Conservation (phyloP, 768 basidiomycete genomes). For the Cystofilobasidium bisporidii region DNA sequence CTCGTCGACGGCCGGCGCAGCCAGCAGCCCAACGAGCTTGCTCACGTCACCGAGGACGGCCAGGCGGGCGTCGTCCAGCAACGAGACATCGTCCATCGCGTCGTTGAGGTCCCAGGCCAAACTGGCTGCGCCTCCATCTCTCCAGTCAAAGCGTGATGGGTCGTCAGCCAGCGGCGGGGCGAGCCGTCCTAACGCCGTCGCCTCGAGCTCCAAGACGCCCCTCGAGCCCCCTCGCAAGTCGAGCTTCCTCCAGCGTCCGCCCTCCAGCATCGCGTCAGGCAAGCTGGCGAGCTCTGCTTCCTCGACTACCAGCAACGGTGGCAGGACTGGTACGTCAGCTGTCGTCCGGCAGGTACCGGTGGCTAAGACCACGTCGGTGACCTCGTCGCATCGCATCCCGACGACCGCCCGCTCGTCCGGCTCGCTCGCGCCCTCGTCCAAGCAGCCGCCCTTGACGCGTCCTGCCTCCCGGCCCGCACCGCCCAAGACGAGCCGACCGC, state of each 20-base stretch:
- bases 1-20: not conserved
- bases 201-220: not conserved
- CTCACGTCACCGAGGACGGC: too few relatives aligned
- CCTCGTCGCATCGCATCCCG: not conserved
- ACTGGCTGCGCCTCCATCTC: not conserved
- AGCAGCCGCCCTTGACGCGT: not conserved
- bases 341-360: too few relatives aligned
- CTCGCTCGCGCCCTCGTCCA: not conserved
- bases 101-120: not conserved
- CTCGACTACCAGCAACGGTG: too few relatives aligned
- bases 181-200: not conserved
- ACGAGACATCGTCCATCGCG: not conserved
- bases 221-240: not conserved
- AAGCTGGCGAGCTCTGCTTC: too few relatives aligned
- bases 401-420: slow-evolving; percentile 1
- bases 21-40: too few relatives aligned
- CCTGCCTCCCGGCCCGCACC: not conserved
- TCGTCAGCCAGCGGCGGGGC: too few relatives aligned
- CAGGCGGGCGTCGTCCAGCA: not conserved
- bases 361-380: too few relatives aligned
- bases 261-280: too few relatives aligned
- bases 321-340: too few relatives aligned
- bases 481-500: not conserved
- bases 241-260: not conserved
- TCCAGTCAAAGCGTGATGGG: too few relatives aligned